Percentiles rank a stretch among this genome's conserved stretches.
Evolutionary conservation across 202 grass and related monocot species (phyloP).

Genomic region (Schoenoplectus tabernaemontani): DNA sequence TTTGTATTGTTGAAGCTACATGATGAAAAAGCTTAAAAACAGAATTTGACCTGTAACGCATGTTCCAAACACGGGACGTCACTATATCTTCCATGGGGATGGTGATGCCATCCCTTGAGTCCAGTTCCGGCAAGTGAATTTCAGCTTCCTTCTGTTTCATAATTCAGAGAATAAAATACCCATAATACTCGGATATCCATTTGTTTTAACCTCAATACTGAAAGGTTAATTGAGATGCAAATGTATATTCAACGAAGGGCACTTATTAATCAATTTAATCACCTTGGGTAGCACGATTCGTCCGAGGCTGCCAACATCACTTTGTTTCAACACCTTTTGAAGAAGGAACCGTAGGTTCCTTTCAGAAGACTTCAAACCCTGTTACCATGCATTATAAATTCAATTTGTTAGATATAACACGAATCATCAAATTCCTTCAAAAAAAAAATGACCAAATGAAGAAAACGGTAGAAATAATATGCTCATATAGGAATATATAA

Average conservation of each 20-base stretch:
- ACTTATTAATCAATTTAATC: constrained; percentile 36
- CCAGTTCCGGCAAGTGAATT: constrained; percentile 73
- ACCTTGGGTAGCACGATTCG: constrained; percentile 98
- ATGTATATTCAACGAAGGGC: background rate
- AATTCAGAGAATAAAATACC: background rate
- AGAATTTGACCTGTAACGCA: constrained; percentile 64
- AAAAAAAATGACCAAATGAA: background rate
- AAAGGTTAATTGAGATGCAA: background rate
- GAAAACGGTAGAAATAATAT: background rate
- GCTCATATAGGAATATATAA: background rate
- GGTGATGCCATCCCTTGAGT: constrained; percentile 67
- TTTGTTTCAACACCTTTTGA: constrained; percentile 98
- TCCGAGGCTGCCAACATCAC: constrained; percentile 81
- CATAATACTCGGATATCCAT: background rate
- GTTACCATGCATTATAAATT: constrained; percentile 19
- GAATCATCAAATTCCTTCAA: background rate
- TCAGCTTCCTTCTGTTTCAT: constrained; percentile 92
- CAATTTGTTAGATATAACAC: background rate
- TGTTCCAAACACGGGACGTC: constrained; percentile 78
- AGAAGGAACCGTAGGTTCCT: constrained; percentile 78
- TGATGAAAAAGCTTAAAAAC: background rate
- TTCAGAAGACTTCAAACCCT: constrained; percentile 44
- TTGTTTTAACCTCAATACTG: background rate
- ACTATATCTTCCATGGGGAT: constrained; percentile 86
- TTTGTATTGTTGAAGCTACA: background rate